Evolutionary conservation across 352 stramenopile species (phyloP).

Genomic region (Phytopythium mirpurense): DNA sequence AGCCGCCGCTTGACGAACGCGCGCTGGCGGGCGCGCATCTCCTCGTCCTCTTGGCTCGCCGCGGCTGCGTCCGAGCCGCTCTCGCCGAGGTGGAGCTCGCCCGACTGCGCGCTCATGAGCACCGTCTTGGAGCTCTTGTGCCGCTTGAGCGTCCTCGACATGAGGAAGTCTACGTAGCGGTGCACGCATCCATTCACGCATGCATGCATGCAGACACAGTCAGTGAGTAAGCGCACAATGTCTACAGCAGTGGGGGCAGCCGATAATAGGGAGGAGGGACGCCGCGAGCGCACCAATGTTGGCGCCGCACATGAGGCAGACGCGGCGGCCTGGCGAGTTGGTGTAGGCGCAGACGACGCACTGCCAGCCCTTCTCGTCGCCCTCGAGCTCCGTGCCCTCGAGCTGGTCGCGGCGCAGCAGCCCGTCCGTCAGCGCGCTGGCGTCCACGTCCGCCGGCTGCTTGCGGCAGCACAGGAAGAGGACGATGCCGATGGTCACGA

Average conservation of each 20-base stretch:
- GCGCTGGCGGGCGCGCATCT: conserved; percentile 37
- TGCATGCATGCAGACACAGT: too few relatives aligned
- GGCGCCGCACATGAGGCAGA: conserved; percentile 69
- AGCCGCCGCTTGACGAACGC: conserved; percentile 65
- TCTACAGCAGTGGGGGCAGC: too few relatives aligned
- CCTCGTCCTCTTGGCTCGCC: conserved; percentile 22
- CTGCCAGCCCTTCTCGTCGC: conserved; percentile 55
- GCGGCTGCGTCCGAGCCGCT: conserved; percentile 7
- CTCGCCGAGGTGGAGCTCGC: conserved; percentile 16
- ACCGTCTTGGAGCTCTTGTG: conserved; percentile 55
- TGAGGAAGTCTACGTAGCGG: conserved; percentile 4
- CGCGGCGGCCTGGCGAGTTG: conserved; percentile 32
- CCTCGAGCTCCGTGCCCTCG: conserved; percentile 43
- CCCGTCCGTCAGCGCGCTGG: conserved; percentile 38
- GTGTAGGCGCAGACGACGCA: conserved; percentile 66
- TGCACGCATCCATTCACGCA: too few relatives aligned
- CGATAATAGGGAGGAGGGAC: too few relatives aligned
- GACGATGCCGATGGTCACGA: conserved; percentile 21
- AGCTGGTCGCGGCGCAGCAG: conserved; percentile 59
- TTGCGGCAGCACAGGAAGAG: conserved; percentile 51
- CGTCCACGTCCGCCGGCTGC: conserved; percentile 11
- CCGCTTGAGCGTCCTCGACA: conserved; percentile 19
- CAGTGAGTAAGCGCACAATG: too few relatives aligned
- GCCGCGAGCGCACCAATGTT: conserved; percentile 10
- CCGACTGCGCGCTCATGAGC: conserved; percentile 15